Evolutionary conservation across 768 basidiomycete genomes (phyloP), one percentile per base, ranked within the genome.

Genomic region (Lentinula detonsa): DNA sequence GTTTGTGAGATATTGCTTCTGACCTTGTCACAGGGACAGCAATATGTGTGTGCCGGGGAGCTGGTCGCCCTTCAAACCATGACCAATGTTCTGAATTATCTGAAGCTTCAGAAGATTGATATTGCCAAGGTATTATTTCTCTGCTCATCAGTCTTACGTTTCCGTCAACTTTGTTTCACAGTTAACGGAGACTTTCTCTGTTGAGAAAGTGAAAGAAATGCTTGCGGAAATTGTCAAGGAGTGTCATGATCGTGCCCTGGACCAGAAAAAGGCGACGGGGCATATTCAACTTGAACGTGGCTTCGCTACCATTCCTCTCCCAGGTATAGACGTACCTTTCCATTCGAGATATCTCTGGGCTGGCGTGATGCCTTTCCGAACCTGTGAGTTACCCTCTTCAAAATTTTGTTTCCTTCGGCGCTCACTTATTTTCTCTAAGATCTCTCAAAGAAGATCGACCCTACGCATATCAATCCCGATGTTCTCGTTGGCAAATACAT

Each of bases 291-390:
- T 99, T 56, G 96, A 99, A 67, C 91, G 97, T 67, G 97, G 97
- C 7, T 97, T 95, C 67, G 96, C 96, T 0, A 95, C 94, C 18
- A 95, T 95, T 61, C 94, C 93, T 45, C 82, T 96, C 42, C 93
- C 95, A 42, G 96, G 96, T 63, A 98, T 99, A 67, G 97, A 98
- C 68, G 97, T 99, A 1, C 97, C 97, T 4, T 99, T 99, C 91
- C 97, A 99, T 74, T 98, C 97, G 3, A 90, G 95, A 62, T 99
- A 98, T 75, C 84, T 99, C 42, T 99, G 97, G 97, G 95, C 95
- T 15, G 95, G 95, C 70, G 95, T 97, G 33, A 82, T 96, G 87
- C 93, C 95, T 9, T 96, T 97, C 91, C 87, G 95, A 66, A 92
- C 93, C 60, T 97, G 91, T 94, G 70, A 75, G 91, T 83, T 23